A percentile compares a stretch with the other conserved stretches of the same genome.
phyloP scores from a whole-genome alignment of 805 yeast species.

The Blastobotrys chiropterorum region DNA sequence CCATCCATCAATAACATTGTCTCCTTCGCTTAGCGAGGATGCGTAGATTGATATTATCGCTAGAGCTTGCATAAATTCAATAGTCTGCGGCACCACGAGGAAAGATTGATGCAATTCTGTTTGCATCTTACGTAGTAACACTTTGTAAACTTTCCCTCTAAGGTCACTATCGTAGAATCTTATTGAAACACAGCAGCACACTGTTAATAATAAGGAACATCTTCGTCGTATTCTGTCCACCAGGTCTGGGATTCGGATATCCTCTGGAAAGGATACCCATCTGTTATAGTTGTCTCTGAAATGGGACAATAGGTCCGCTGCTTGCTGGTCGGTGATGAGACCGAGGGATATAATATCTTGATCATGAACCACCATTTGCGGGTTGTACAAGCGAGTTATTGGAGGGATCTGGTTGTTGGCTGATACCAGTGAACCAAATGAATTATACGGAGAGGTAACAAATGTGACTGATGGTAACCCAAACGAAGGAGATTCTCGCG shows the following conservation, averaged over 20 bases:
- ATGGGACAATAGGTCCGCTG: constrained; percentile 44
- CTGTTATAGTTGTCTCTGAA: constrained; percentile 66
- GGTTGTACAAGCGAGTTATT: constrained; percentile 30
- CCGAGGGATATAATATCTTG: constrained; percentile 48
- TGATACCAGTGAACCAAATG: constrained; percentile 33
- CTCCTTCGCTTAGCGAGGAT: constrained; percentile 49
- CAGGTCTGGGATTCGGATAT: constrained; percentile 42
- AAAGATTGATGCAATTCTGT: constrained; percentile 44
- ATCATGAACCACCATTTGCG: constrained; percentile 24
- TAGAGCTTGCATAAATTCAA: constrained; percentile 64
- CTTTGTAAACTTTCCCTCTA: constrained; percentile 38
- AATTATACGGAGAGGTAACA: constrained; percentile 40
- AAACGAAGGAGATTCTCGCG: constrained; percentile 23
- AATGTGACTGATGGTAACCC: constrained; percentile 36
- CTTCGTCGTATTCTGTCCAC: constrained; percentile 40
- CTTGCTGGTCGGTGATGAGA: constrained; percentile 44
- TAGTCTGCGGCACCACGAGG: constrained; percentile 38
- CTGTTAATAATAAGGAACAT: constrained; percentile 60
- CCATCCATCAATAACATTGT: constrained; percentile 63
- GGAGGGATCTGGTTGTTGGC: constrained; percentile 33
- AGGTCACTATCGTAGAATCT: constrained; percentile 42
- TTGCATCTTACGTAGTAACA: constrained; percentile 42
- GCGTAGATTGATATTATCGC: constrained; percentile 62
- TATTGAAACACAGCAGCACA: constrained; percentile 57
- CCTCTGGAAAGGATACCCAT: constrained; percentile 69